Evolutionary conservation across 352 stramenopile species (phyloP), one percentile per base, ranked within the genome.

Genomic region (Pythium pyrilobum): DNA sequence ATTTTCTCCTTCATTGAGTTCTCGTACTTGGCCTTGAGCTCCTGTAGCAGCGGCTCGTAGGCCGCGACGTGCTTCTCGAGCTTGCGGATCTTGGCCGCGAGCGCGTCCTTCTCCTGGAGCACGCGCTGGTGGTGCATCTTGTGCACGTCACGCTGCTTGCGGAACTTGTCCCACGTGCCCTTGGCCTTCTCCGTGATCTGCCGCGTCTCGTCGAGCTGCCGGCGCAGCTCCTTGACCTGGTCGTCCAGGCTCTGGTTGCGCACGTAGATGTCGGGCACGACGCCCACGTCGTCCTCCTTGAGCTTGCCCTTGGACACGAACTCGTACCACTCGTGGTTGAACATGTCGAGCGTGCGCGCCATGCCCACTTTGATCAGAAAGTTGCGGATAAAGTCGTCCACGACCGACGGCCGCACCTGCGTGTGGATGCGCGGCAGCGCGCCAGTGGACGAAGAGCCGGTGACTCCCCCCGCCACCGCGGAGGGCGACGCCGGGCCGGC

Each of bases 1-100:
- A 98, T 98, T 63, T 98, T 98, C 64, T 98, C 94, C 65, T 98
- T 98, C 85, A 98, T 97, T 7, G 88, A 90, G 41, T 88, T 87
- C 61, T 97, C 87, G 62, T 98, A 97, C 67, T 97, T 97, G 48
- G 71, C 62, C 56, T 96, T 94, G 27, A 98, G 72, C 55, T 98
- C 92, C 51, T 96, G 74, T 12, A 98, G 74, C 53, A 96, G 67
- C 28, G 92, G 93, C 65, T 98, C 94, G 57, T 97, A 98, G 3
- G 85, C 73, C 10, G 89, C 74, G 20, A 92, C 89, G 56, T 98
- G 90, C 33, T 92, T 86, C 49, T 96, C 89, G 20, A 98, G 72
- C 28, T 90, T 89, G 56, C 87, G 89, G 51, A 98, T 92, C 66
- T 98, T 96, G 58, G 43, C 55, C 7, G 87, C 81, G 21, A 98